A percentile compares a stretch with the other conserved stretches of the same genome.
Evolutionary conservation across 2,329 filamentous ascomycete genomes (phyloP).

Genomic region (Trichoderma sp.): DNA sequence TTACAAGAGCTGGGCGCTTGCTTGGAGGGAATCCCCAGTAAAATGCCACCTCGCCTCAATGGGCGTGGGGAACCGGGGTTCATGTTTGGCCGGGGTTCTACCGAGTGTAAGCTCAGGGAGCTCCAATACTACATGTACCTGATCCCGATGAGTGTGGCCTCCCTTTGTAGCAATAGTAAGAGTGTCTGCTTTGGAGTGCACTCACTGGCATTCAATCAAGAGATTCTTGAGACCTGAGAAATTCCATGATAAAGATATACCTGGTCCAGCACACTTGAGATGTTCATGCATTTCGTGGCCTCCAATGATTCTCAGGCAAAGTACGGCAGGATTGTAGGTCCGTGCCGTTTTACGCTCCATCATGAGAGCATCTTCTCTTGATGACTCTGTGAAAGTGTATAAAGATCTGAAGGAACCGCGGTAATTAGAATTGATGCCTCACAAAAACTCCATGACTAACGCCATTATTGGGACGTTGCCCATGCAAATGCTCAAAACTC

Average conservation of each 20-base stretch:
- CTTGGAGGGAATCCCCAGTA: conserved; percentile 3
- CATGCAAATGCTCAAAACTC: background rate
- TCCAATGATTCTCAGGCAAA: too few species aligned
- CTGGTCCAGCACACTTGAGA: too few species aligned
- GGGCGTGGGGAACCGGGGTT: conserved; percentile 14
- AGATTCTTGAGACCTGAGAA: background rate
- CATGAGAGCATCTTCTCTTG: too few species aligned
- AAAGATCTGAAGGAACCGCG: background rate
- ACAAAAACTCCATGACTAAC: too few species aligned
- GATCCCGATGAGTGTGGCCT: too few species aligned
- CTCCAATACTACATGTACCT: background rate
- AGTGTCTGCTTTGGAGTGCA: background rate
- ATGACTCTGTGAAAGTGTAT: too few species aligned
- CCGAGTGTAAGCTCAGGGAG: conserved; percentile 1
- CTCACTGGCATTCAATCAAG: background rate
- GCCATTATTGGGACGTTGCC: background rate
- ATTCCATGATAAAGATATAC: too few species aligned
- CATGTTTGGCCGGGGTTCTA: conserved; percentile 17
- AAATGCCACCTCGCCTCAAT: conserved; percentile 30
- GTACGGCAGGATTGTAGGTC: too few species aligned
- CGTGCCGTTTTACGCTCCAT: too few species aligned
- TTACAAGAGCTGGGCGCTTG: background rate
- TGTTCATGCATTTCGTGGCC: too few species aligned
- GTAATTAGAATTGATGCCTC: background rate
- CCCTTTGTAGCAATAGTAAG: background rate